phyloP scores from a whole-genome alignment of 179 eudicot genomes.

The Heliamphora pulchella region DNA sequence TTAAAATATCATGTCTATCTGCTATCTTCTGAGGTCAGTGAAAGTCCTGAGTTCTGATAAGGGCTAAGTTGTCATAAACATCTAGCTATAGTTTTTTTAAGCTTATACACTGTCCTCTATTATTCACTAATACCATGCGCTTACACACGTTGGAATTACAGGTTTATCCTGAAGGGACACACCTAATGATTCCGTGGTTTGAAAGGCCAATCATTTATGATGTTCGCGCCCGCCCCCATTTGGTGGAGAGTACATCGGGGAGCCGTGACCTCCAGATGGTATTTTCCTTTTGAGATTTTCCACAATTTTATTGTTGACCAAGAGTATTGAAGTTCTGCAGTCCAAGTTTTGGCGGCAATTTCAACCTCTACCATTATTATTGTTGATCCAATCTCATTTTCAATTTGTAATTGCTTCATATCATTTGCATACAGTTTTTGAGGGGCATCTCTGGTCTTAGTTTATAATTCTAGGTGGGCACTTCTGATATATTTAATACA shows the following conservation, averaged over 20 bases:
- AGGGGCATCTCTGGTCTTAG: background rate
- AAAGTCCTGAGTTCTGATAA: background rate
- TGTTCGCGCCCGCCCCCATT: constrained; percentile 63
- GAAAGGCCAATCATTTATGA: constrained; percentile 59
- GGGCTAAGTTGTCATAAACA: background rate
- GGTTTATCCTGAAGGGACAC: constrained; percentile 80
- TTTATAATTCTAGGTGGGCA: background rate
- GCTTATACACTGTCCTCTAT: background rate
- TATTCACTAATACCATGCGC: background rate
- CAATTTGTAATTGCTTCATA: background rate
- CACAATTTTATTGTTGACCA: background rate
- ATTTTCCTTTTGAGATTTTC: background rate
- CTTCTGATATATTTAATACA: background rate
- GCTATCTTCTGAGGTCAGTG: background rate
- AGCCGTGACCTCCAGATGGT: constrained; percentile 77
- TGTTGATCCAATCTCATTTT: background rate
- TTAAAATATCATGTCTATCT: background rate
- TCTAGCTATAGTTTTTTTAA: background rate
- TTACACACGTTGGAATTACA: constrained; percentile 11
- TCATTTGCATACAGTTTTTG: background rate
- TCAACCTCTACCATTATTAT: background rate
- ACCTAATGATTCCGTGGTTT: constrained; percentile 58
- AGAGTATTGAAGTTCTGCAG: background rate
- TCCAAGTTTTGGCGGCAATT: background rate
- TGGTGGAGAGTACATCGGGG: constrained; percentile 60